Evolutionary conservation across 1,284 basidiomycete species (phyloP), one percentile per base, ranked within the genome.

Genomic region (Boletellus dicymbophilus): DNA sequence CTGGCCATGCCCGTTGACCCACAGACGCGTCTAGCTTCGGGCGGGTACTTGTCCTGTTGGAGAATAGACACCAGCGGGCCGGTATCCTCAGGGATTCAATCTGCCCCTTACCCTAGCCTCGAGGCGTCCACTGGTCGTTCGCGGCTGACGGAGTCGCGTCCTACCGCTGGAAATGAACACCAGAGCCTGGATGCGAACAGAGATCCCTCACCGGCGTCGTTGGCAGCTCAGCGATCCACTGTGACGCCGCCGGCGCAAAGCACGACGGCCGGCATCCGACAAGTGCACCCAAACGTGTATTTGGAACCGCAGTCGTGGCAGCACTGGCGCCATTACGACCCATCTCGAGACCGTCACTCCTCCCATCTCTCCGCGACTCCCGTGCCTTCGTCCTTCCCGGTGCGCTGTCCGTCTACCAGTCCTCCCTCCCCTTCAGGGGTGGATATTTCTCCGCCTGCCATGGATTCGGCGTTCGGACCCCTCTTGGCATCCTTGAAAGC

Each of bases 261-360:
- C 44, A 46, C 44, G 26, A 37, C 43, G 20, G 26, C 46, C 11
- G 27, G 22, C n/a, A 7, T 44, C 23, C 31, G 31, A 9, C 42
- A 44, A 18, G 42, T 22, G 23, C 34, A 44, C 42, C 53, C 48
- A 27, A 37, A 11, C 51, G 50, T 27, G 39, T 49, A 42, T 36
- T 27, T 27, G 31, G 44, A 11, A 15, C 28, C 44, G 26, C 56
- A 37, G 1, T 28, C 16, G 6, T 37, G 20, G 36, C 27, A 20
- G 18, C 27, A 23, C 34, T 44, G 28, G 53, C 37, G 34, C 43
- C 44, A 50, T 36, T 55, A 49, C 21, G 39, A 54, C 37, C 33
- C 50, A 22, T 25, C 55, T 11, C 27, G 39, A 18, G 16, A 38
- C 40, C 44, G 22, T 7, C 54, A 23, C 5, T 21, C 33, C 15